These are phyloP conservation scores for Aureobasidium melanogenum DNA, from an alignment of 2,329 filamentous ascomycete genomes.

Conservation along the genomic window DNA sequence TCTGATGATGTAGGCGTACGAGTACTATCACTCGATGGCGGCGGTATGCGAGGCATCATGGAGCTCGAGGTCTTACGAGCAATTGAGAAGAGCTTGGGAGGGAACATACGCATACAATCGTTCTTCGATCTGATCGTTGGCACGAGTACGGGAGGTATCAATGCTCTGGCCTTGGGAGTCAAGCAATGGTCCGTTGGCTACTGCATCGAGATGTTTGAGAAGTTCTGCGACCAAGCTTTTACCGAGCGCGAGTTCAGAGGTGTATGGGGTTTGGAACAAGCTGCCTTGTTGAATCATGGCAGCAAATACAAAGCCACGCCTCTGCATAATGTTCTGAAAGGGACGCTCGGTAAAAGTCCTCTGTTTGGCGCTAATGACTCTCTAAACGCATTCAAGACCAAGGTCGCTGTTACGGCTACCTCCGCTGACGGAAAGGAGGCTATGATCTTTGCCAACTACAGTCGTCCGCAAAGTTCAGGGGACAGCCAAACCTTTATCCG, in stretches of 20 bases:
- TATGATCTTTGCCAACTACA: slow-evolving; percentile 39
- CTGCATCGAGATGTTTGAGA: slow-evolving; percentile 32
- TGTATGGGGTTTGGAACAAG: slow-evolving; percentile 27
- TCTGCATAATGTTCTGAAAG: slow-evolving; percentile 28
- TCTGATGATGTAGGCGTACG: slow-evolving; percentile 30
- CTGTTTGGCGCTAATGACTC: slow-evolving; percentile 28
- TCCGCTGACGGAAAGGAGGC: slow-evolving; percentile 31
- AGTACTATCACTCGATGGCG: slow-evolving; percentile 36
- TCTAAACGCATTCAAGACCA: slow-evolving; percentile 14
- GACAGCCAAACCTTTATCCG: slow-evolving; percentile 32
- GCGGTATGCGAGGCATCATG: slow-evolving; percentile 39
- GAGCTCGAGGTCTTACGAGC: slow-evolving; percentile 34
- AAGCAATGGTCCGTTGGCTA: slow-evolving; percentile 31
- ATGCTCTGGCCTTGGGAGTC: slow-evolving; percentile 34
- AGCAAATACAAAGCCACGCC: slow-evolving; percentile 27
- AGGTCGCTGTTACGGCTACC: slow-evolving; percentile 38
- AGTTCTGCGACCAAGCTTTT: slow-evolving; percentile 34
- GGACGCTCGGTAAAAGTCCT: slow-evolving; percentile 29
- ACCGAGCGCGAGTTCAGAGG: slow-evolving; percentile 23
- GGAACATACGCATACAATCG: slow-evolving; percentile 31
- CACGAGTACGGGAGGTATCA: slow-evolving; percentile 38
- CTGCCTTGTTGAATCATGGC: slow-evolving; percentile 19
- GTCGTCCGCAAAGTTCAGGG: slow-evolving; percentile 24
- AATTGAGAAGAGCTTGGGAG: slow-evolving; percentile 33
- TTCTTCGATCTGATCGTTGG: slow-evolving; percentile 45